Percentiles rank a stretch among this genome's conserved stretches.
phyloP scores from a whole-genome alignment of 176 grass and related monocot species.

The Zizania latifolia region DNA sequence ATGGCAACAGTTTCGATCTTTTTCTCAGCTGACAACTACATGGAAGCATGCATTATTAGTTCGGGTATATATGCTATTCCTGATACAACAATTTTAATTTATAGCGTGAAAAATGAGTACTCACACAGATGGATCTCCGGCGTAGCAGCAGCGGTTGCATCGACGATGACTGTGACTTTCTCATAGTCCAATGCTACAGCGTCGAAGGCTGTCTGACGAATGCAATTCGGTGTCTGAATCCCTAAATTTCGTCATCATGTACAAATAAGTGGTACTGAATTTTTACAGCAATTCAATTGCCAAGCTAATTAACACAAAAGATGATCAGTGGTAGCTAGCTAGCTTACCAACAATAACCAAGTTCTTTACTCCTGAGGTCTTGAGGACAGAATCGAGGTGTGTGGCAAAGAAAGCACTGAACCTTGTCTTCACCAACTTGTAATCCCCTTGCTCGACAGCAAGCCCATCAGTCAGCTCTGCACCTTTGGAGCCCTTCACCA shows the following conservation, averaged over 20 bases:
- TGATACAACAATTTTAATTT: too few relatives aligned
- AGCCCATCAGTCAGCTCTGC: constrained; percentile 70
- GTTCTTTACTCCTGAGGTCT: constrained; percentile 58
- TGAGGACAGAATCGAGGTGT: constrained; percentile 69
- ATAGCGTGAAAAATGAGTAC: constrained; percentile 8
- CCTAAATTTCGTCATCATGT: constrained; percentile 51
- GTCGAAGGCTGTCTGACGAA: constrained; percentile 84
- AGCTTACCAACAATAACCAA: constrained; percentile 75
- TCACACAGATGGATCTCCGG: constrained; percentile 80
- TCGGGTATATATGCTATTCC: too few relatives aligned
- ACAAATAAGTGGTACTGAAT: too few relatives aligned
- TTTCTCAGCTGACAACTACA: too few relatives aligned
- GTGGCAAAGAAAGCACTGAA: constrained; percentile 92
- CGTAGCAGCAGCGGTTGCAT: constrained; percentile 77
- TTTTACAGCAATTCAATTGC: background rate
- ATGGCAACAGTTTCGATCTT: too few relatives aligned
- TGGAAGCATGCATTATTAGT: too few relatives aligned
- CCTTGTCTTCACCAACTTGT: constrained; percentile 91
- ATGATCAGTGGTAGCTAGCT: background rate
- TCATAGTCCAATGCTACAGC: constrained; percentile 82
- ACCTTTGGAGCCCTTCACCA: constrained; percentile 56
- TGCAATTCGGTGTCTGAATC: constrained; percentile 92
- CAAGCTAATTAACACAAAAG: background rate
- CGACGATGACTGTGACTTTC: constrained; percentile 58
- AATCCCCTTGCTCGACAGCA: constrained; percentile 60